These are phyloP conservation scores for Carex arenaria DNA, from an alignment of 202 grass and related monocot genomes.

Conservation along the genomic window DNA sequence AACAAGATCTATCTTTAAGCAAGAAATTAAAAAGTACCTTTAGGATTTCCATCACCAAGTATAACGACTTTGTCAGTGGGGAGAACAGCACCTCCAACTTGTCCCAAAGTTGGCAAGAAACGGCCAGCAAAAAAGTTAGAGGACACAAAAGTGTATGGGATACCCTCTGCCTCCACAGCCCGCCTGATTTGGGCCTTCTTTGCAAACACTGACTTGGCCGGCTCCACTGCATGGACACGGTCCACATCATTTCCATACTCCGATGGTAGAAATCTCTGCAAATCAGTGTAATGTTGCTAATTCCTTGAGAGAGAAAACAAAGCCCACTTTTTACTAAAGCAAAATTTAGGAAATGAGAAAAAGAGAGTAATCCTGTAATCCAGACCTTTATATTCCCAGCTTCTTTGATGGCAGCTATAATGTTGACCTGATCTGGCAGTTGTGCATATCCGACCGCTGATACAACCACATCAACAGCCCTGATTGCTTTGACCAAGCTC, in stretches of 20 bases:
- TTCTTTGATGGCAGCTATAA: conserved; percentile 37
- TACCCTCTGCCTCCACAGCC: conserved; percentile 18
- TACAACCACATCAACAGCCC: conserved; percentile 33
- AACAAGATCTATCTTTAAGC: not conserved
- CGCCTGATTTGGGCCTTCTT: conserved; percentile 24
- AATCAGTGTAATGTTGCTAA: not conserved
- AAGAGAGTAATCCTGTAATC: not conserved
- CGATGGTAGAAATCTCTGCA: conserved; percentile 34
- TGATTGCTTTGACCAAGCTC: conserved; percentile 35
- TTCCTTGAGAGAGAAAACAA: not conserved
- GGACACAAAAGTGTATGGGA: conserved; percentile 30
- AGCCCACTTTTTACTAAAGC: not conserved
- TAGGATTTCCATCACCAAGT: conserved; percentile 34
- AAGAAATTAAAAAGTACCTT: conserved; percentile 23
- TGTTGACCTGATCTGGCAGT: conserved; percentile 27
- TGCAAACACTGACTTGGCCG: conserved; percentile 9
- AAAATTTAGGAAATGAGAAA: not conserved
- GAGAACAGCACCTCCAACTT: conserved; percentile 21
- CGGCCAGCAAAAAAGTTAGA: conserved; percentile 33
- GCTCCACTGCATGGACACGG: conserved; percentile 26
- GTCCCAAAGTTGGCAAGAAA: conserved; percentile 31
- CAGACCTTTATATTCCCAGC: conserved; percentile 29
- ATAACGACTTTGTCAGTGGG: conserved; percentile 24
- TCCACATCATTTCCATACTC: conserved; percentile 38
- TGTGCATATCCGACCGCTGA: conserved; percentile 28